Base-by-base conservation (phyloP, 805 yeast genomes). In the Dipodascopsis uninucleata region DNA sequence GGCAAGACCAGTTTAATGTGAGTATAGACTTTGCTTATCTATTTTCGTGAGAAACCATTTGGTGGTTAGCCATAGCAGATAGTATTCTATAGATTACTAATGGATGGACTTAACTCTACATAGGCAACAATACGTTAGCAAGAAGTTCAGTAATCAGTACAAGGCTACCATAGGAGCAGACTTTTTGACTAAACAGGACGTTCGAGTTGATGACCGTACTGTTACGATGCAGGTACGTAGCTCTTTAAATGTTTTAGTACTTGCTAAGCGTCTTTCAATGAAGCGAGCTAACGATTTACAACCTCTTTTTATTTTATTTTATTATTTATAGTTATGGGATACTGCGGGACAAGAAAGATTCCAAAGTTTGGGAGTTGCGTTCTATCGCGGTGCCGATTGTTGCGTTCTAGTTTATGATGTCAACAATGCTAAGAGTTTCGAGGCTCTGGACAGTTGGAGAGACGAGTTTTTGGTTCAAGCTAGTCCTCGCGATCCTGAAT, bases 91-190 rank as follows among this genome's bases (percentile, higher is more conserved):
- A 14, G 16, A 18, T 9, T 37, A 12, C 20, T 12, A 31, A 28
- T 37, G 39, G 26, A 6, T 38, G 31, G 14, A 28, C 20, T 31
- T 31, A 31, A 20, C n/a, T 16, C 20, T 24, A 14, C 9, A 5
- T 33, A 50, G 58, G 60, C 97, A 90, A 66, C 96, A 90, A 65
- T 90, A 87, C 67, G 96, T 93, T 55, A 88, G 87, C 68, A 88
- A 85, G 61, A 89, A 88, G 73, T 90, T 90, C 68, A 79, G 88
- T 31, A 90, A 89, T 56, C 97, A 90, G 65, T 93, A 93, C 68
- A 93, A 90, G 62, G 97, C 97, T 23, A 90, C 98, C 12, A 90
- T 90, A 56, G 98, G 98, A 7, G 97, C 97, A 1, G 97, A 93
- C 65, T 90, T 90, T 63, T 74, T 88, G 53, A 90, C 97, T 29